phyloP scores from a whole-genome alignment of 345 rosid species.

The Boechera stricta region DNA sequence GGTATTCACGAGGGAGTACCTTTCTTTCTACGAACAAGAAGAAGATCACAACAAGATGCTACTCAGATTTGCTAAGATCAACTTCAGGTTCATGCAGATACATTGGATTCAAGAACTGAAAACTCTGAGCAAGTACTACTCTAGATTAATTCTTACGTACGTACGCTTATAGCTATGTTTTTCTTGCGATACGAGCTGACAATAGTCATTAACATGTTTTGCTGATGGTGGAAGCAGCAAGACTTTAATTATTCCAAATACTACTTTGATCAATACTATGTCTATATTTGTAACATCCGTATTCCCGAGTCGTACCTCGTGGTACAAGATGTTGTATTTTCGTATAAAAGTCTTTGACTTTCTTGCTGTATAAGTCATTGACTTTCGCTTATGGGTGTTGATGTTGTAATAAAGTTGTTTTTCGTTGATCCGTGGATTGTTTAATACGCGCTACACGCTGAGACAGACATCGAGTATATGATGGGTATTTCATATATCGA shows the following conservation, averaged over 20 bases:
- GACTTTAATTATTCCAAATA: neutral
- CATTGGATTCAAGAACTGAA: neutral
- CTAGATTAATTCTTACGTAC: neutral
- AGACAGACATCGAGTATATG: no score
- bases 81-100: neutral
- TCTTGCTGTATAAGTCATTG: no score
- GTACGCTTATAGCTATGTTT: neutral
- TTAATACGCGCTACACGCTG: no score
- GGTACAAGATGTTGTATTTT: no score
- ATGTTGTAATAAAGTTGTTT: no score
- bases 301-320: no score
- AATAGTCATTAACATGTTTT: neutral
- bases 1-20: neutral
- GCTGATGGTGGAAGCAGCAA: slow-evolving; percentile 25
- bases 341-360: no score
- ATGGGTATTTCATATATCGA: no score
- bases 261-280: no score
- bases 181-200: neutral
- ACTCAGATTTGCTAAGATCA: neutral
- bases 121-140: neutral
- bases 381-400: no score
- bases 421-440: no score
- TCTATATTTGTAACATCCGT: no score
- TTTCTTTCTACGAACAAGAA: neutral
- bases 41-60: neutral